A percentile compares a stretch with the other conserved stretches of the same genome.
phyloP scores from a whole-genome alignment of 352 stramenopile genomes.

The Globisporangium parvum region DNA sequence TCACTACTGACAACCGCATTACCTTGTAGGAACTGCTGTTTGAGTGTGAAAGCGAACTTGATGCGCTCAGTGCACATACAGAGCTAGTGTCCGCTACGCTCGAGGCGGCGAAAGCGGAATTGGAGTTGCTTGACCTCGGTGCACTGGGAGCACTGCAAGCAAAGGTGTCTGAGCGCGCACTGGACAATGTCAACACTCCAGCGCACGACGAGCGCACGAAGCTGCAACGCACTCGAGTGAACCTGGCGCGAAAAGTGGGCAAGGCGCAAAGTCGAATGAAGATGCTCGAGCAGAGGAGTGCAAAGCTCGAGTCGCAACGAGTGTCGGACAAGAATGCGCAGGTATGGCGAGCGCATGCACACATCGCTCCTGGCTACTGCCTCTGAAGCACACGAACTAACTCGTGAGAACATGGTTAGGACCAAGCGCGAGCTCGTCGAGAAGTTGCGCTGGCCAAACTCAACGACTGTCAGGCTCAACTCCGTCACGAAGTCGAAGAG shows the following conservation, averaged over 20 bases:
- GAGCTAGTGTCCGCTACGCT: neutral
- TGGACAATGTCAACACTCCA: neutral
- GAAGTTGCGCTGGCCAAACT: neutral
- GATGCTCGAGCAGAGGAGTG: slow-evolving; percentile 1
- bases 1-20: neutral
- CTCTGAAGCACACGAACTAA: neutral
- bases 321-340: neutral
- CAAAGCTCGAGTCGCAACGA: neutral
- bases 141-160: neutral
- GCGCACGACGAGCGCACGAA: neutral
- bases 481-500: neutral
- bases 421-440: neutral
- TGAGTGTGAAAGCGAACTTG: neutral
- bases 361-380: too few species aligned
- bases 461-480: neutral
- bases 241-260: neutral
- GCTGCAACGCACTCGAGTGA: neutral
- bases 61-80: neutral
- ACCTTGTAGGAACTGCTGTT: neutral
- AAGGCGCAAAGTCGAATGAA: neutral
- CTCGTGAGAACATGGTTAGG: neutral
- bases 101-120: neutral
- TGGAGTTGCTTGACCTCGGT: neutral
- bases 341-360: neutral
- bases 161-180: neutral